Percentiles rank a stretch among this genome's conserved stretches.
Conservation (phyloP, 352 stramenopile species). For the Thalassiosira sp. region DNA sequence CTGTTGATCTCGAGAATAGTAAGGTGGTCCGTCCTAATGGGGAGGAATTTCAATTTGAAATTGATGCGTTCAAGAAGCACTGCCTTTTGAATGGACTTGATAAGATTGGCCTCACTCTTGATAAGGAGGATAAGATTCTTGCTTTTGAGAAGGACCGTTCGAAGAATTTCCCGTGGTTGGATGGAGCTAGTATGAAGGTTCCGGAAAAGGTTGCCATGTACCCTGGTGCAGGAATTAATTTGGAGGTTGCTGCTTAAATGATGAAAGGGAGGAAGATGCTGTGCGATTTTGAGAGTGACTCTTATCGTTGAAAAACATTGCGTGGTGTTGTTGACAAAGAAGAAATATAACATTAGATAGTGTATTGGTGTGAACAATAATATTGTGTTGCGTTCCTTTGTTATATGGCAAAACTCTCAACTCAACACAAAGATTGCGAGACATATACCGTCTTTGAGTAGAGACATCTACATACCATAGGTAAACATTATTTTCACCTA, state of each 20-base stretch:
- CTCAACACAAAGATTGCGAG: too few species aligned
- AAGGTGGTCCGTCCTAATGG: conserved; percentile 82
- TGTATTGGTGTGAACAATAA: too few species aligned
- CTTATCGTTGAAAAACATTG: not conserved
- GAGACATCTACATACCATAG: too few species aligned
- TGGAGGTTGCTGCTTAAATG: conserved; percentile 33
- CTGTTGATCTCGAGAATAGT: conserved; percentile 82
- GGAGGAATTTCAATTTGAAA: conserved; percentile 81
- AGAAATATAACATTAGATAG: not conserved
- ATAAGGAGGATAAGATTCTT: conserved; percentile 82
- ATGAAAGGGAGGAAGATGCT: too few species aligned
- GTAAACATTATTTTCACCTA: too few species aligned
- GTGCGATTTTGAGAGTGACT: too few species aligned
- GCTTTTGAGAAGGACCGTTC: conserved; percentile 78
- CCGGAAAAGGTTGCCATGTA: conserved; percentile 79
- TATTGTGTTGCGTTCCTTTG: too few species aligned
- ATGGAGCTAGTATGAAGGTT: conserved; percentile 81
- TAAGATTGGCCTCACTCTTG: conserved; percentile 86
- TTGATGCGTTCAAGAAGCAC: conserved; percentile 85
- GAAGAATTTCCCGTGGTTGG: conserved; percentile 83
- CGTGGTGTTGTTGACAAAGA: not conserved
- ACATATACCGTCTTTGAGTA: too few species aligned
- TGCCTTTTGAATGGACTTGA: conserved; percentile 86
- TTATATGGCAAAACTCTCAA: too few species aligned
- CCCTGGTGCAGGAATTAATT: conserved; percentile 66